phyloP scores from a whole-genome alignment of 1,139 yeast species.

The Diutina catenulata region DNA sequence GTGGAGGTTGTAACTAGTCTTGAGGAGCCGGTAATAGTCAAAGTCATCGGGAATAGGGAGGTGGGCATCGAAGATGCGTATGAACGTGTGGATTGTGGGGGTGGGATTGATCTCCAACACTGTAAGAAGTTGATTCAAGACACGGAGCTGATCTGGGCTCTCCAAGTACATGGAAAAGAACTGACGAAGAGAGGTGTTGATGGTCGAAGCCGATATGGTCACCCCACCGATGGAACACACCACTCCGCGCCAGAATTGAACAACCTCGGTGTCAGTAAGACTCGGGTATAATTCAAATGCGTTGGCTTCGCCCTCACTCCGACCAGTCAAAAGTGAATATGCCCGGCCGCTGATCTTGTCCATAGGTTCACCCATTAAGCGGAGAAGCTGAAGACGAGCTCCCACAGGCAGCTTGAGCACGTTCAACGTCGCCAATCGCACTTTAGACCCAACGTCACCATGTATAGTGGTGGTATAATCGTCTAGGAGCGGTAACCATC shows the following conservation, averaged over 20 bases:
- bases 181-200: not conserved
- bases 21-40: not conserved
- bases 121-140: not conserved
- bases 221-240: not conserved
- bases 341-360: not conserved
- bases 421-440: not conserved
- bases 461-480: conserved; percentile 2
- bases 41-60: not conserved
- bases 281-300: no score
- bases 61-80: not conserved
- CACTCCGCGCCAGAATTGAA: conserved; percentile 1
- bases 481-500: not conserved
- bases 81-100: not conserved
- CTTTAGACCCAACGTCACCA: conserved; percentile 2
- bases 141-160: no score
- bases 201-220: not conserved
- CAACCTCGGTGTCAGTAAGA: not conserved
- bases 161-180: conserved; percentile 1
- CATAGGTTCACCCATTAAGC: not conserved
- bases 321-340: no score
- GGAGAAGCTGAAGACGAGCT: no score
- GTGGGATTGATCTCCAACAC: not conserved
- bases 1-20: not conserved
- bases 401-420: no score
- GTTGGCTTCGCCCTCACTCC: no score